Conservation (phyloP, 75 land plant species). For the Pinus tabuliformis region DNA sequence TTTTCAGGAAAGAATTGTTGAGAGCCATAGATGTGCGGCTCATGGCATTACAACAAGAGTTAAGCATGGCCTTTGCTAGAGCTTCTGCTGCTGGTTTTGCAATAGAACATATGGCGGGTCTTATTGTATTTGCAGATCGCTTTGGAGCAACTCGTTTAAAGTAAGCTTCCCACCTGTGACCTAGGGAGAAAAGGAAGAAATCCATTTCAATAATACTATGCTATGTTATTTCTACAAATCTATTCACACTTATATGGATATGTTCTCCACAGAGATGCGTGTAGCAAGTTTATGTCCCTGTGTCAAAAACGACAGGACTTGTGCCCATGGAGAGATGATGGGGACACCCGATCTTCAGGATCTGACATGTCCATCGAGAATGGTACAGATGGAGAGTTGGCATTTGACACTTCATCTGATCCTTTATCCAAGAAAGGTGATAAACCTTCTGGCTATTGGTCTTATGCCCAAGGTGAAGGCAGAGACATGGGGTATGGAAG, state of each 20-base stretch:
- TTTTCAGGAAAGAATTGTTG: conserved; percentile 59
- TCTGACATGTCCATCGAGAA: conserved; percentile 75
- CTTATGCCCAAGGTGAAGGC: background rate
- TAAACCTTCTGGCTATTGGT: background rate
- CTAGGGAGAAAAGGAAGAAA: conserved; percentile 10
- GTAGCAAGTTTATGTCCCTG: background rate
- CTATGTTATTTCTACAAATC: background rate
- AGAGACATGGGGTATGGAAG: background rate
- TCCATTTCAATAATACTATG: conserved; percentile 27
- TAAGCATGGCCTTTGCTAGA: conserved; percentile 32
- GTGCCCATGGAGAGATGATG: background rate
- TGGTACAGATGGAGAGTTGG: conserved; percentile 11
- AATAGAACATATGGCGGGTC: conserved; percentile 28
- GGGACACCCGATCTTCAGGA: conserved; percentile 28
- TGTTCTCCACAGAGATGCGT: conserved; percentile 4
- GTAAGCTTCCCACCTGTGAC: conserved; percentile 38
- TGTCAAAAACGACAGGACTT: conserved; percentile 4
- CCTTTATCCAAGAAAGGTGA: background rate
- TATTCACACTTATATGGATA: background rate
- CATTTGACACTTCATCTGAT: background rate
- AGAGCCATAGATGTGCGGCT: conserved; percentile 75
- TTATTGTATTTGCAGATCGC: conserved; percentile 44
- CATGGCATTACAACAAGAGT: conserved; percentile 41
- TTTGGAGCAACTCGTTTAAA: conserved; percentile 30
- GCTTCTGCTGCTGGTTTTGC: conserved; percentile 50